A percentile compares a stretch with the other conserved stretches of the same genome.
Conservation (phyloP, 805 yeast genomes). For the Kurtzmaniella cleridarum region DNA sequence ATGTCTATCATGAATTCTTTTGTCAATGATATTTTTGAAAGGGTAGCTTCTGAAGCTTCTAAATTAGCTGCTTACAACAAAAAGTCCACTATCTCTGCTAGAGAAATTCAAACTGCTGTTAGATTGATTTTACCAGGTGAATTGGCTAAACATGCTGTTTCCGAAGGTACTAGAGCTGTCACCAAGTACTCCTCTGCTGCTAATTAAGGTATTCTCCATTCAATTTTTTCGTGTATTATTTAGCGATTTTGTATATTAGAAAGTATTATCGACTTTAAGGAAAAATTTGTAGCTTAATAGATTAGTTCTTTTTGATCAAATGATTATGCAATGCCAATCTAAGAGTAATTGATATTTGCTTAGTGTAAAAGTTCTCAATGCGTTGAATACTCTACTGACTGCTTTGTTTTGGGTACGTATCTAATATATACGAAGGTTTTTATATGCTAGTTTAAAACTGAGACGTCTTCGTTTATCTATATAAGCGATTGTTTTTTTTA, state of each 20-base stretch:
- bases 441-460: too few relatives aligned
- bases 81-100: slow-evolving; percentile 95
- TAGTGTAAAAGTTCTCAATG: too few relatives aligned
- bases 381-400: too few relatives aligned
- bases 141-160: slow-evolving; percentile 96
- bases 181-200: slow-evolving; percentile 84
- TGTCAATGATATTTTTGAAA: slow-evolving; percentile 96
- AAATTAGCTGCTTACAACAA: slow-evolving; percentile 98
- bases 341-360: too few relatives aligned
- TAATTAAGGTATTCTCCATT: slow-evolving; percentile 15
- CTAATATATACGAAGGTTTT: too few relatives aligned
- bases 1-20: slow-evolving; percentile 99
- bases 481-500: too few relatives aligned
- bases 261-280: background rate
- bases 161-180: slow-evolving; percentile 98
- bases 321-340: too few relatives aligned
- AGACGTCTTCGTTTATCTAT: too few relatives aligned
- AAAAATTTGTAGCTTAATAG: too few relatives aligned
- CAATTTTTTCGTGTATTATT: slow-evolving; percentile 5
- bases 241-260: slow-evolving; percentile 5
- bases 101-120: slow-evolving; percentile 98
- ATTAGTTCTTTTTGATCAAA: too few relatives aligned
- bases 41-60: slow-evolving; percentile 97
- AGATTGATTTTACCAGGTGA: slow-evolving; percentile 98
- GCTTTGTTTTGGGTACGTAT: too few relatives aligned